Evolutionary conservation across 108 stramenopile species (phyloP), one percentile per base, ranked within the genome.

Genomic region (Phaeodactylum tricornutum): DNA sequence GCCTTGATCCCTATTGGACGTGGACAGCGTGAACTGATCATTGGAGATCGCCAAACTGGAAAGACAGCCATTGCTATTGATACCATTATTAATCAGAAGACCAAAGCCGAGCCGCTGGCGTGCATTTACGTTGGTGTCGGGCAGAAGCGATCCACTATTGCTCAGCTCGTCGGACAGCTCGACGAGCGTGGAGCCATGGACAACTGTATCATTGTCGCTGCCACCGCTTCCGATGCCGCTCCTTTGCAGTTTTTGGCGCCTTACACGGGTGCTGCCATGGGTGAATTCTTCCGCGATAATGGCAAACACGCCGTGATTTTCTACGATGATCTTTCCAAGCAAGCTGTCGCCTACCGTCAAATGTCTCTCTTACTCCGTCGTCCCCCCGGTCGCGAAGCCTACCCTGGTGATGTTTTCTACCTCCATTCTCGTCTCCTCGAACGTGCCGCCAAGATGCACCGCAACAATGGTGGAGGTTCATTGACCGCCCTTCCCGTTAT

Each of bases 71-170:
- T 98, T 71, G 96, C 96, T 73, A 96, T 98, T 66, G 97, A 98
- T 63, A 98, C 97, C 78, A 96, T 98, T 64, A 98, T 98, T 84
- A 98, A 98, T 95, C 96, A 98, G 83, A 98, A 96, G 84, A 96
- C 94, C 74, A 93, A 93, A 84, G 87, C 88, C 71, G 97, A 97
- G 34, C 93, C 94, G 44, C 84, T 98, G 48, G 93, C 92, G 60
- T 98, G 98, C 69, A 96, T 98, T 69, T 98, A 98, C 90, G 98
- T 98, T 53, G 98, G 96, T 66, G 95, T 98, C 54, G 98, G 98
- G 73, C 98, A 98, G 70, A 98, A 98, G 90, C 77, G 98, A 72
- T 98, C 98, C 57, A 98, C 98, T 73, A 96, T 98, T 53, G 98
- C 98, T 62, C 98, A 98, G 71, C 91, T 98, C 43, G 98, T 96